Conservation (phyloP, 2,329 filamentous ascomycete species). For the Calonectria naviculata region DNA sequence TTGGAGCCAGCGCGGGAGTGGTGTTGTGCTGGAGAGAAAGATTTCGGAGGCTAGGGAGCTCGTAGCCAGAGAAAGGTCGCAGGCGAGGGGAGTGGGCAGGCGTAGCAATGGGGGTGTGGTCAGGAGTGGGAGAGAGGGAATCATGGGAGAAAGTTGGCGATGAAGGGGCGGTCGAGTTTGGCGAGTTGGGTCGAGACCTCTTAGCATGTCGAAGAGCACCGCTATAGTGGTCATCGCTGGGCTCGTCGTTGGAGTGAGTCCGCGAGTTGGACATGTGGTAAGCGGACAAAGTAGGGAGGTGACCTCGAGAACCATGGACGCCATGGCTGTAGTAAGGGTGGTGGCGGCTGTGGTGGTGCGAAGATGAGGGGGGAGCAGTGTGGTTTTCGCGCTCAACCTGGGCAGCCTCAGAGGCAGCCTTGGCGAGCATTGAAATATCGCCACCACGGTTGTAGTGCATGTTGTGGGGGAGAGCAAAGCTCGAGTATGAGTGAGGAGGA, state of each 20-base stretch:
- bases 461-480: slow-evolving; percentile 66
- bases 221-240: slow-evolving; percentile 79
- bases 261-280: slow-evolving; percentile 86
- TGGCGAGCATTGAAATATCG: slow-evolving; percentile 70
- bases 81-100: slow-evolving; percentile 95
- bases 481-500: slow-evolving; percentile 89
- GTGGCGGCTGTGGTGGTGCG: slow-evolving; percentile 58
- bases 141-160: slow-evolving; percentile 97
- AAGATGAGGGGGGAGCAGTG: slow-evolving; percentile 46
- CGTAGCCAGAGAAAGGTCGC: slow-evolving; percentile 80
- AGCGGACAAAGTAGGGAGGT: slow-evolving; percentile 81
- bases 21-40: slow-evolving; percentile 64
- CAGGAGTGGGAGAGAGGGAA: slow-evolving; percentile 93
- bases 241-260: slow-evolving; percentile 84
- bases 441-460: slow-evolving; percentile 61
- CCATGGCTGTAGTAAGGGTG: slow-evolving; percentile 65
- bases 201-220: slow-evolving; percentile 79
- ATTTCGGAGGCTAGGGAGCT: slow-evolving; percentile 86
- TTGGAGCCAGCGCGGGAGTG: slow-evolving; percentile 67
- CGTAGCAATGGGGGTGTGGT: slow-evolving; percentile 98
- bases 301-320: slow-evolving; percentile 64
- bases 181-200: slow-evolving; percentile 91
- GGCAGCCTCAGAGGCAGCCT: slow-evolving; percentile 69
- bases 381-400: slow-evolving; percentile 71
- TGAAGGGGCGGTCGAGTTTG: slow-evolving; percentile 93